phyloP scores from a whole-genome alignment of 371 early-diverging fungal genomes.

The Rhizopus arrhizus region DNA sequence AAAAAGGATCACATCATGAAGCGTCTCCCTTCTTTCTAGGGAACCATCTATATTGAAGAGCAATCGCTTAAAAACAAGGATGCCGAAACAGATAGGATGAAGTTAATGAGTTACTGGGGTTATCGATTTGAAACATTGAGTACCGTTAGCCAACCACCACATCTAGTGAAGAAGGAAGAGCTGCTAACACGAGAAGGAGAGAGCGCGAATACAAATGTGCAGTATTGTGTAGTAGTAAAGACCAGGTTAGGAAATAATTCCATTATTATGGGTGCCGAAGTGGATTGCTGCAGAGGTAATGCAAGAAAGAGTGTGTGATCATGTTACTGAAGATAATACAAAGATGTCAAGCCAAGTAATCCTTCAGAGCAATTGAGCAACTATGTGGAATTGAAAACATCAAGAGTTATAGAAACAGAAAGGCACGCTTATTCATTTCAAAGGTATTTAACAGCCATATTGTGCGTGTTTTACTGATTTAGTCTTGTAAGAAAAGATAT shows the following conservation, averaged over 20 bases:
- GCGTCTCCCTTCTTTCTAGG: conserved; percentile 26
- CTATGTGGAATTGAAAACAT: conserved; percentile 91
- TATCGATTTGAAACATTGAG: conserved; percentile 76
- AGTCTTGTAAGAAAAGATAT: conserved; percentile 43
- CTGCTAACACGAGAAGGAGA: conserved; percentile 41
- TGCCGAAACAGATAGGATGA: conserved; percentile 54
- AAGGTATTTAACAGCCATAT: conserved; percentile 35
- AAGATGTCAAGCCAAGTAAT: conserved; percentile 43
- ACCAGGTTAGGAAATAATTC: conserved; percentile 72
- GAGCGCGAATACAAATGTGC: conserved; percentile 78
- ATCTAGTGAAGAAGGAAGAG: conserved; percentile 39
- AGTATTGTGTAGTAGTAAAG: conserved; percentile 86
- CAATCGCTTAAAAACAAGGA: conserved; percentile 59
- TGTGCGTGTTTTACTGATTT: too few species aligned
- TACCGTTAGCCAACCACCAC: conserved; percentile 55
- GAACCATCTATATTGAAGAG: conserved; percentile 79
- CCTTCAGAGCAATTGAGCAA: conserved; percentile 45
- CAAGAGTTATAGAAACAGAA: conserved; percentile 60
- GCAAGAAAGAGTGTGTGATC: not conserved
- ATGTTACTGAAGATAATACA: not conserved
- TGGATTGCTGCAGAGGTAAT: conserved; percentile 77
- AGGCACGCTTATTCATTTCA: conserved; percentile 65
- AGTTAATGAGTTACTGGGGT: conserved; percentile 77
- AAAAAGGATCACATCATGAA: not conserved
- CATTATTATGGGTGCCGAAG: conserved; percentile 89